These are phyloP conservation scores for Aspergillus floridensis DNA, from an alignment of 2,329 filamentous ascomycete genomes.

Conservation along the genomic window DNA sequence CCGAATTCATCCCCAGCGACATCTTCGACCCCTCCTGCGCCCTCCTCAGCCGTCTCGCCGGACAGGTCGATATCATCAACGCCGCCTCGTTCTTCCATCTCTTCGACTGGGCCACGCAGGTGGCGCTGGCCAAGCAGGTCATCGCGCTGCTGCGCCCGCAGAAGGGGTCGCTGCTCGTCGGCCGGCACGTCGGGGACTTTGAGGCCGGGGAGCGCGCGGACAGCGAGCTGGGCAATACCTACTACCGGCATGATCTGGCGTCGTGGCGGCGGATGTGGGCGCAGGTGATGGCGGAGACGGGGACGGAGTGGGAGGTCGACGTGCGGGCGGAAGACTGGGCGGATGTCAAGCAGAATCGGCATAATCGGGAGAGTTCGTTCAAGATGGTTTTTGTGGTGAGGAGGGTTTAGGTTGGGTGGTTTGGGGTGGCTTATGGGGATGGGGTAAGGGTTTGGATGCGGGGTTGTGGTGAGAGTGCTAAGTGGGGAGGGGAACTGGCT, in stretches of 20 bases:
- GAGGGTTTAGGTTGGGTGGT: not conserved
- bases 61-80: constrained; percentile 4
- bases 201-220: not conserved
- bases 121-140: constrained; percentile 3
- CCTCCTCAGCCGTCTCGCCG: not conserved
- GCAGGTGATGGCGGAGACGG: constrained; percentile 1
- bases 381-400: constrained; percentile 5
- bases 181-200: constrained; percentile 2
- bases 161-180: not conserved
- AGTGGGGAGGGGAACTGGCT: too few relatives aligned
- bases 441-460: too few relatives aligned
- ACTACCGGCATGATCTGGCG: not conserved
- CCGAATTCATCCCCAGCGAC: constrained; percentile 4
- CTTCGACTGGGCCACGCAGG: constrained; percentile 8
- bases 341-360: not conserved
- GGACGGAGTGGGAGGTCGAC: not conserved
- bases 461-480: too few relatives aligned
- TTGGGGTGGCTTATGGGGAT: too few relatives aligned
- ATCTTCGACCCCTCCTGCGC: constrained; percentile 1
- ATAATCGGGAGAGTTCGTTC: not conserved
- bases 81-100: constrained; percentile 12
- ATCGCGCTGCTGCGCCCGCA: constrained; percentile 1
- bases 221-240: not conserved
- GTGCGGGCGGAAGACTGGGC: constrained; percentile 1
- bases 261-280: constrained; percentile 5